Conservation (phyloP, 2,329 filamentous ascomycete genomes). For the Mariannaea elegans region DNA sequence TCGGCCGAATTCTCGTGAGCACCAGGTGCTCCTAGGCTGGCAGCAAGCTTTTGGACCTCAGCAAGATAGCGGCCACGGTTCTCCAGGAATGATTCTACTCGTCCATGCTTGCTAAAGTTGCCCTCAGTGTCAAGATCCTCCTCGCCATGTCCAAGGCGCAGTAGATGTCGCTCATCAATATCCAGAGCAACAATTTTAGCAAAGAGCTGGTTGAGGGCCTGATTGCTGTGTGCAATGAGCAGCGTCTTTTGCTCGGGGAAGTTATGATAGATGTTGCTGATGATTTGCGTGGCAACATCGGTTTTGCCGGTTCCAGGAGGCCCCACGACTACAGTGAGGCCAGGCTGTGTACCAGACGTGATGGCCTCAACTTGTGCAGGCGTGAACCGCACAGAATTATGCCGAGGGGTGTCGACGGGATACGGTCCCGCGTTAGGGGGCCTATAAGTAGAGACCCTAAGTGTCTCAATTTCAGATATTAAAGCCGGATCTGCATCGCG, state of each 20-base stretch:
- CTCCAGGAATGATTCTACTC: slow-evolving; percentile 94
- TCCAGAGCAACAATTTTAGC: slow-evolving; percentile 97
- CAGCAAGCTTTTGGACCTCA: slow-evolving; percentile 87
- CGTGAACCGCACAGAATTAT: slow-evolving; percentile 88
- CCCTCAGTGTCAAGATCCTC: slow-evolving; percentile 88
- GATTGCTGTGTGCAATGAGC: slow-evolving; percentile 95
- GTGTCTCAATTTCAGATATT: slow-evolving; percentile 68
- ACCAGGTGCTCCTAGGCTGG: slow-evolving; percentile 85
- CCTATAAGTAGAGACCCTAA: slow-evolving; percentile 90
- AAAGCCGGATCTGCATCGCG: slow-evolving; percentile 76
- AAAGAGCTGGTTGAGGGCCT: slow-evolving; percentile 96
- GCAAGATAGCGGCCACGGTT: slow-evolving; percentile 80
- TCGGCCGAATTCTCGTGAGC: slow-evolving; percentile 97
- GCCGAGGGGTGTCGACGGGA: slow-evolving; percentile 80
- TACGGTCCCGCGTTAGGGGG: slow-evolving; percentile 91
- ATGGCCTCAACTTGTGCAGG: slow-evolving; percentile 92
- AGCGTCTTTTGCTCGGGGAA: slow-evolving; percentile 93
- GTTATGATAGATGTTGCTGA: slow-evolving; percentile 98
- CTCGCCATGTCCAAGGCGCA: slow-evolving; percentile 93
- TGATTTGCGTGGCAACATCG: slow-evolving; percentile 98
- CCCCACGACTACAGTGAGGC: slow-evolving; percentile 91
- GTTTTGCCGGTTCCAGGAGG: slow-evolving; percentile 98
- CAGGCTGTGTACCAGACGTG: slow-evolving; percentile 91
- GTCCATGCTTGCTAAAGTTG: slow-evolving; percentile 92
- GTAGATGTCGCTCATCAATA: slow-evolving; percentile 92